Percentiles rank a stretch among this genome's conserved stretches.
These are phyloP conservation scores for Candida morakotiae DNA, from an alignment of 805 yeast species.

Conservation along the genomic window DNA sequence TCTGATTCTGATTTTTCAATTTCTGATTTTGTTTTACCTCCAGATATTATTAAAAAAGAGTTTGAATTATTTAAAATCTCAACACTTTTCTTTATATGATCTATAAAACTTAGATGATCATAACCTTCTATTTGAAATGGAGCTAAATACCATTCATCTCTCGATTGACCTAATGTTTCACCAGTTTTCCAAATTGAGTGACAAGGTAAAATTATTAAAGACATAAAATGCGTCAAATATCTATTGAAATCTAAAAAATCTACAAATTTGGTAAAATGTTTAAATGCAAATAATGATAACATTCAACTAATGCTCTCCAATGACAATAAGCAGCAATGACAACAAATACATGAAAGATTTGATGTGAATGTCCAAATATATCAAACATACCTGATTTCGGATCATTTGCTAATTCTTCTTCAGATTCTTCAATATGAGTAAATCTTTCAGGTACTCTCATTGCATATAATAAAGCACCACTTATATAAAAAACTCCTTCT, in stretches of 20 bases:
- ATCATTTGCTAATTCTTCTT: conserved; percentile 9
- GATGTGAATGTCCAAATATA: conserved; percentile 77
- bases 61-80: conserved; percentile 26
- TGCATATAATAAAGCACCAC: conserved; percentile 80
- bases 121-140: conserved; percentile 65
- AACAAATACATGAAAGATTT: conserved; percentile 74
- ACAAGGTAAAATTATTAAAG: conserved; percentile 41
- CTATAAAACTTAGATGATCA: conserved; percentile 62
- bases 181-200: conserved; percentile 57
- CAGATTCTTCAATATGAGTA: conserved; percentile 21
- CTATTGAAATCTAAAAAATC: neutral
- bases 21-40: conserved; percentile 65
- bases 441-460: conserved; percentile 71
- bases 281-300: conserved; percentile 50
- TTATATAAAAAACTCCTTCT: conserved; percentile 73
- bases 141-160: conserved; percentile 63
- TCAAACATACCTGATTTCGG: conserved; percentile 44
- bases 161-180: conserved; percentile 39
- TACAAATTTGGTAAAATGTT: conserved; percentile 3
- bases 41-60: conserved; percentile 47
- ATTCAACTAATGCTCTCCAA: conserved; percentile 54
- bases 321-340: conserved; percentile 76
- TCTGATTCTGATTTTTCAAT: conserved; percentile 59
- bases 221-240: neutral
- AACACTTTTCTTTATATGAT: conserved; percentile 52